phyloP scores from a whole-genome alignment of 2,329 filamentous ascomycete species.

The Rhynchosporium secalis region DNA sequence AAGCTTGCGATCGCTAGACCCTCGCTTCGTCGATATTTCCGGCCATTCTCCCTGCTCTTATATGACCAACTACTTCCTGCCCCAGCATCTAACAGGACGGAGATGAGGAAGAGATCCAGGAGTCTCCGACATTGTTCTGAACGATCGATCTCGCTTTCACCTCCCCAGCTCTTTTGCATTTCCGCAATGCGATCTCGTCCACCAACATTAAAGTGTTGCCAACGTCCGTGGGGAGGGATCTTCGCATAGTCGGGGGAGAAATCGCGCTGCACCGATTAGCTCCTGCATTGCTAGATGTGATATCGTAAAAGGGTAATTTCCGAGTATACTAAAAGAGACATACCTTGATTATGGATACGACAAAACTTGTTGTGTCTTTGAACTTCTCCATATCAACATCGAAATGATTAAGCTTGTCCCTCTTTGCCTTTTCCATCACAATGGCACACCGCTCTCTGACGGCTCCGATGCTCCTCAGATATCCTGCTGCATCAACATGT shows the following conservation, averaged over 20 bases:
- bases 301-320: too few species aligned
- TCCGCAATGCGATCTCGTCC: constrained; percentile 72
- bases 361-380: constrained; percentile 64
- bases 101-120: constrained; percentile 77
- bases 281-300: background rate
- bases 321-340: background rate
- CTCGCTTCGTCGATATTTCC: constrained; percentile 80
- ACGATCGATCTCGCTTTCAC: constrained; percentile 65
- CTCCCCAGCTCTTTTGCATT: constrained; percentile 68
- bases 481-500: constrained; percentile 81
- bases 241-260: constrained; percentile 65
- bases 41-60: constrained; percentile 85
- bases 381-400: constrained; percentile 71
- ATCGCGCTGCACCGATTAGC: constrained; percentile 56
- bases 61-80: constrained; percentile 91
- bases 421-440: constrained; percentile 65
- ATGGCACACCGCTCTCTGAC: constrained; percentile 72
- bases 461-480: constrained; percentile 84
- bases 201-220: constrained; percentile 83
- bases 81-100: constrained; percentile 82
- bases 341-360: constrained; percentile 67
- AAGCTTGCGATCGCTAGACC: constrained; percentile 74
- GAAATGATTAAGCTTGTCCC: constrained; percentile 68
- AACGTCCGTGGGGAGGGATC: constrained; percentile 85
- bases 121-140: constrained; percentile 73